These are phyloP conservation scores for Flaveria brownii DNA, from an alignment of 129 eudicot genomes.

Conservation along the genomic window DNA sequence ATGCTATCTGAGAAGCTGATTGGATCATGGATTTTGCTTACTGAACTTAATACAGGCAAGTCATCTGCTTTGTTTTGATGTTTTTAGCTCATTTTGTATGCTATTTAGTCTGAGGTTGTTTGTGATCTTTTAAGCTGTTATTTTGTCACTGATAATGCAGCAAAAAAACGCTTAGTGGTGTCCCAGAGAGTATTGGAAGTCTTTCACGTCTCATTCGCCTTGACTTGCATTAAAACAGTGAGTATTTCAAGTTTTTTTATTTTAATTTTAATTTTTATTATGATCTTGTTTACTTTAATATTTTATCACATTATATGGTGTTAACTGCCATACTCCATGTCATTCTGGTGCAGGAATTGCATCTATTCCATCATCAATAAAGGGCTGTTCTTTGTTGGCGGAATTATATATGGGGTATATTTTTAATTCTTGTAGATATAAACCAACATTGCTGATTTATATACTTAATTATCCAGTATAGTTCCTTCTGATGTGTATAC, in stretches of 20 bases:
- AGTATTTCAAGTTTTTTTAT: conserved; percentile 33
- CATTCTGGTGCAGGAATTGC: conserved; percentile 60
- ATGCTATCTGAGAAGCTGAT: conserved; percentile 60
- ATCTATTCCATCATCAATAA: conserved; percentile 81
- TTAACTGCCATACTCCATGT: conserved; percentile 9
- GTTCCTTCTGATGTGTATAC: conserved; percentile 11
- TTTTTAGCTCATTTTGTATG: neutral
- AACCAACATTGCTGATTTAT: conserved; percentile 1
- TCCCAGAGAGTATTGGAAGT: conserved; percentile 81
- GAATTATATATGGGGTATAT: conserved; percentile 87
- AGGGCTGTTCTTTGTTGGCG: conserved; percentile 70
- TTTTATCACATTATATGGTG: conserved; percentile 7
- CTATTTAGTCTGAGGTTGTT: neutral
- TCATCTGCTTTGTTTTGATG: conserved; percentile 8
- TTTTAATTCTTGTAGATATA: conserved; percentile 13
- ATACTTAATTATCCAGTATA: neutral
- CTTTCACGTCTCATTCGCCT: conserved; percentile 86
- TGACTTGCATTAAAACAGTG: conserved; percentile 91
- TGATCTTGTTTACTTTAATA: neutral
- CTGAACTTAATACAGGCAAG: conserved; percentile 87
- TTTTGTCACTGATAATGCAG: conserved; percentile 40
- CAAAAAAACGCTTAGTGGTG: conserved; percentile 66
- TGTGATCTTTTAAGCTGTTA: neutral
- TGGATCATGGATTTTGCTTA: conserved; percentile 80
- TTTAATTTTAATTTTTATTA: neutral